Evolutionary conservation across 1,284 basidiomycete genomes (phyloP).

Genomic region (Gastroboletus turbinatus): DNA sequence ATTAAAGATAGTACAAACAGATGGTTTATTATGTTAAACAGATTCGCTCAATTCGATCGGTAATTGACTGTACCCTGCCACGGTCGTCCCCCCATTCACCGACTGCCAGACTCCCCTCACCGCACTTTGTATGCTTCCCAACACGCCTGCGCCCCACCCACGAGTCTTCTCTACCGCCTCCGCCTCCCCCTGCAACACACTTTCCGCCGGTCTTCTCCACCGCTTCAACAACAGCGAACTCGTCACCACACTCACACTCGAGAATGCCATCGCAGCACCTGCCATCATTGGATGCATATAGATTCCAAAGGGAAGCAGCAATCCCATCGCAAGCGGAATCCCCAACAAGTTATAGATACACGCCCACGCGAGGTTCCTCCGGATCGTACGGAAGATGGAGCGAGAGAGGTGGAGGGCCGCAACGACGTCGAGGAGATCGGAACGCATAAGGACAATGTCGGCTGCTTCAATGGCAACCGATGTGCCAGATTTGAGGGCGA

Average conservation of each 20-base stretch:
- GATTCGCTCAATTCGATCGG: conserved; percentile 65
- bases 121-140: conserved; percentile 44
- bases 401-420: conserved; percentile 91
- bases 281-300: conserved; percentile 99
- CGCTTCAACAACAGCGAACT: conserved; percentile 86
- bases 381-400: conserved; percentile 89
- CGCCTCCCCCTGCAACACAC: conserved; percentile 62
- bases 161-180: conserved; percentile 29
- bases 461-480: conserved; percentile 98
- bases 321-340: conserved; percentile 98
- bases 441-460: conserved; percentile 96
- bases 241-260: conserved; percentile 92
- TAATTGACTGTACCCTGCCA: conserved; percentile 61
- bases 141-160: conserved; percentile 25
- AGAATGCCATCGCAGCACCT: conserved; percentile 96
- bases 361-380: conserved; percentile 88
- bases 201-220: conserved; percentile 75
- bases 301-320: conserved; percentile 89
- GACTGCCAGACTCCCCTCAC: conserved; percentile 45
- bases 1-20: not conserved
- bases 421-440: conserved; percentile 94
- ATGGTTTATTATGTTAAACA: conserved; percentile 21
- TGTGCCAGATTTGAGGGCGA: conserved; percentile 93
- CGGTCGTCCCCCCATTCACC: conserved; percentile 40
- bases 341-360: conserved; percentile 92